Percentiles rank a stretch among this genome's conserved stretches.
These are phyloP conservation scores for Hygrocybe coccinea DNA, from an alignment of 768 basidiomycete genomes.

Conservation along the genomic window DNA sequence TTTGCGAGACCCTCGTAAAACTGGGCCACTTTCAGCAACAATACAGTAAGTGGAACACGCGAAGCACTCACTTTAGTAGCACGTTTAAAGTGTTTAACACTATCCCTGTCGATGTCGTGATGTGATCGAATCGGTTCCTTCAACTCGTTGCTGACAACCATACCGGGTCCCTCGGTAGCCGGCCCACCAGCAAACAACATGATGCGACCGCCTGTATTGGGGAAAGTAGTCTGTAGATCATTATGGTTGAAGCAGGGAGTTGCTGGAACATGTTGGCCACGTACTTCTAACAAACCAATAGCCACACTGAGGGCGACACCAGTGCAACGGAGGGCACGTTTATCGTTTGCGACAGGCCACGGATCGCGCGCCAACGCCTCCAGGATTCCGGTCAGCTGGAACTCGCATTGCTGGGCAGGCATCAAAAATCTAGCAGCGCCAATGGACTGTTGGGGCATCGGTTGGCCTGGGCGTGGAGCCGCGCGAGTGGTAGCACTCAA, in stretches of 20 bases:
- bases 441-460: constrained; percentile 71
- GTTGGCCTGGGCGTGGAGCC: constrained; percentile 81
- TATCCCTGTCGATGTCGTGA: constrained; percentile 97
- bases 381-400: constrained; percentile 89
- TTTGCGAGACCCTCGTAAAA: constrained; percentile 95
- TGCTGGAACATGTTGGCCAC: constrained; percentile 9
- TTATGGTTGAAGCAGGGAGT: background rate
- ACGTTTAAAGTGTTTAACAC: constrained; percentile 94
- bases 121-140: constrained; percentile 98
- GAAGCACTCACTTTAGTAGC: constrained; percentile 73
- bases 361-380: constrained; percentile 86
- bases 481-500: constrained; percentile 74
- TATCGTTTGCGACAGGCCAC: constrained; percentile 96
- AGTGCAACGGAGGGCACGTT: constrained; percentile 88
- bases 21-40: constrained; percentile 38
- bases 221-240: constrained; percentile 66
- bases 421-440: constrained; percentile 90
- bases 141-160: constrained; percentile 93
- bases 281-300: constrained; percentile 82
- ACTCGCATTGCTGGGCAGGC: constrained; percentile 89
- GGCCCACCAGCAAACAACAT: constrained; percentile 97
- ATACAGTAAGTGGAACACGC: constrained; percentile 1
- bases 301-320: constrained; percentile 94
- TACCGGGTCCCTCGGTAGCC: constrained; percentile 92
- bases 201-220: constrained; percentile 92